A percentile compares a stretch with the other conserved stretches of the same genome.
Conservation (phyloP, 2,329 filamentous ascomycete genomes). For the Epichloe typhina region DNA sequence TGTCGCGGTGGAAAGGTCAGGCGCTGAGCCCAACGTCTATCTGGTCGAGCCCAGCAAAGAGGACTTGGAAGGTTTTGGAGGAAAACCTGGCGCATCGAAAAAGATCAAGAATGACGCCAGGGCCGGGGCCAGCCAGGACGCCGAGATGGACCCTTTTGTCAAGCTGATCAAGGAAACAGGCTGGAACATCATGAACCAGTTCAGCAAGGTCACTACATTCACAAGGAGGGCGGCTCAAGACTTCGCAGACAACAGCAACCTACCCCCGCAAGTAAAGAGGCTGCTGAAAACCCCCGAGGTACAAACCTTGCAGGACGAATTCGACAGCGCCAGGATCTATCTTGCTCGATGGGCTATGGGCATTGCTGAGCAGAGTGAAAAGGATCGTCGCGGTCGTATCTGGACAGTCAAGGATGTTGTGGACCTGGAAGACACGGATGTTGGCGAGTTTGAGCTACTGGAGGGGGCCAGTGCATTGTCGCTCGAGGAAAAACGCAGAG, state of each 20-base stretch:
- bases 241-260: conserved; percentile 76
- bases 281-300: conserved; percentile 86
- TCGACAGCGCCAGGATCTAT: conserved; percentile 90
- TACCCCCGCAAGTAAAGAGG: conserved; percentile 83
- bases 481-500: conserved; percentile 62
- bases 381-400: conserved; percentile 70
- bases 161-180: conserved; percentile 90
- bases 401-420: conserved; percentile 90
- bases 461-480: conserved; percentile 65
- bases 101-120: conserved; percentile 19
- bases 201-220: conserved; percentile 95
- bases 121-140: conserved; percentile 39
- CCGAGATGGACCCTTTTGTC: conserved; percentile 77
- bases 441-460: conserved; percentile 90
- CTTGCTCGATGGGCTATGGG: conserved; percentile 97
- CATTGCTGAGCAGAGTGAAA: conserved; percentile 91
- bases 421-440: conserved; percentile 85
- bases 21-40: conserved; percentile 81
- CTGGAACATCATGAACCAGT: conserved; percentile 93
- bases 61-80: conserved; percentile 70
- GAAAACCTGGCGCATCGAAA: conserved; percentile 35
- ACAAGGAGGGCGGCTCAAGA: conserved; percentile 85
- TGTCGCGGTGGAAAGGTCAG: conserved; percentile 68
- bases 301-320: conserved; percentile 90
- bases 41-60: conserved; percentile 77